Conservation (phyloP, 768 basidiomycete genomes). For the Clavulina sp. region DNA sequence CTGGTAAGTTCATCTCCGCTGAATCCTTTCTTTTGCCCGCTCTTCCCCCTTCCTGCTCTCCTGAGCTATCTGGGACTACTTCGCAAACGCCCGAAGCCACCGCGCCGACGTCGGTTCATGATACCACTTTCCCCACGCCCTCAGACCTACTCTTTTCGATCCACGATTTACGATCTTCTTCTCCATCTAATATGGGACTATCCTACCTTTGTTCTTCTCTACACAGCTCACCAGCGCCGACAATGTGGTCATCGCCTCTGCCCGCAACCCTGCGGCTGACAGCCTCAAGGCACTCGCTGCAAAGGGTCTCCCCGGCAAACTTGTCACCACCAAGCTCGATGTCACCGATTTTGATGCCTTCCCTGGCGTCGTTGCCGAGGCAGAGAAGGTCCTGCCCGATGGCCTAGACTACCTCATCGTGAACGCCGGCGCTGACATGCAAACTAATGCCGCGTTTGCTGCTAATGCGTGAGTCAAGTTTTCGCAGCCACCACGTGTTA, state of each 20-base stretch:
- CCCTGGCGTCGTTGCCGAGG: neutral
- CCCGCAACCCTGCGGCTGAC: slow-evolving; percentile 1
- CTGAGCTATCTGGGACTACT: too few species aligned
- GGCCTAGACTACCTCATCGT: slow-evolving; percentile 4
- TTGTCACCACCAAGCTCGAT: slow-evolving; percentile 1
- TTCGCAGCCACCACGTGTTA: neutral
- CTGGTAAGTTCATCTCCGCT: neutral
- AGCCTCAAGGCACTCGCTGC: neutral
- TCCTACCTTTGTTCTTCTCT: neutral
- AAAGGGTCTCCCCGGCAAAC: neutral
- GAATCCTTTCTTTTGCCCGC: neutral
- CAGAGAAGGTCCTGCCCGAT: neutral
- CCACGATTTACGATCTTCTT: too few species aligned
- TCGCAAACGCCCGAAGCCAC: too few species aligned
- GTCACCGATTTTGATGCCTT: neutral
- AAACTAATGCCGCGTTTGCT: neutral
- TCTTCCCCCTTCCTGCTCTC: too few species aligned
- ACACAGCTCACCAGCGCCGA: slow-evolving; percentile 1
- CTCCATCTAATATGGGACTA: neutral
- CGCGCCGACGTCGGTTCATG: too few species aligned
- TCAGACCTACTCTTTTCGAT: too few species aligned
- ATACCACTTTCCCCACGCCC: too few species aligned
- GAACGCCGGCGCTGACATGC: slow-evolving; percentile 5
- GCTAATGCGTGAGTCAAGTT: neutral
- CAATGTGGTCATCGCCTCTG: slow-evolving; percentile 8